These are phyloP conservation scores for Solanum virginianum DNA, from an alignment of 257 asterid species.

Conservation along the genomic window DNA sequence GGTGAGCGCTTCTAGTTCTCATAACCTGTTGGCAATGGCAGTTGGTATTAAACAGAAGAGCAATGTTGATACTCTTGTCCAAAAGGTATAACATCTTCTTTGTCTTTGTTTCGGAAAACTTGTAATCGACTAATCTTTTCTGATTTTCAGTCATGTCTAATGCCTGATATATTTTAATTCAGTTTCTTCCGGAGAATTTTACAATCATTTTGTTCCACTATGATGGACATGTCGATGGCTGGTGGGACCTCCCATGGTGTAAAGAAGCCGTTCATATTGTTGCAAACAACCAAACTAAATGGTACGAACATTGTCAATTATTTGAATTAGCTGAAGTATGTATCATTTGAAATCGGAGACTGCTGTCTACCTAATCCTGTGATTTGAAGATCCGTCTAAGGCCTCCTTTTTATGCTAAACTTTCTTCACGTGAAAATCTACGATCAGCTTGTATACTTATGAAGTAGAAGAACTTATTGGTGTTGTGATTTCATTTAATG, in stretches of 20 bases:
- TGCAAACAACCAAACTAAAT: constrained; percentile 92
- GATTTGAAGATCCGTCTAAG: background rate
- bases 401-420: background rate
- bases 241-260: constrained; percentile 88
- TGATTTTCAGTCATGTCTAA: background rate
- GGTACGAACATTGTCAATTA: constrained; percentile 21
- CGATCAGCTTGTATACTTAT: background rate
- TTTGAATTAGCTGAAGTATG: background rate
- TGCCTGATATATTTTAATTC: constrained; percentile 20
- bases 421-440: background rate
- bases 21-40: constrained; percentile 64
- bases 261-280: constrained; percentile 75
- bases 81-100: constrained; percentile 37
- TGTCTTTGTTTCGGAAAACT: background rate
- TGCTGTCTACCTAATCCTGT: background rate
- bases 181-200: constrained; percentile 94
- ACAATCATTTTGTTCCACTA: constrained; percentile 79
- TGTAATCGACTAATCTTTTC: background rate
- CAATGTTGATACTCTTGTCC: constrained; percentile 54
- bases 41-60: constrained; percentile 75
- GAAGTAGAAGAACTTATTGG: background rate
- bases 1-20: constrained; percentile 27
- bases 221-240: constrained; percentile 81
- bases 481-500: background rate
- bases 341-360: background rate